A percentile compares a stretch with the other conserved stretches of the same genome.
phyloP scores from a whole-genome alignment of 78 protist species.

The Cavenderia fasciculata region DNA sequence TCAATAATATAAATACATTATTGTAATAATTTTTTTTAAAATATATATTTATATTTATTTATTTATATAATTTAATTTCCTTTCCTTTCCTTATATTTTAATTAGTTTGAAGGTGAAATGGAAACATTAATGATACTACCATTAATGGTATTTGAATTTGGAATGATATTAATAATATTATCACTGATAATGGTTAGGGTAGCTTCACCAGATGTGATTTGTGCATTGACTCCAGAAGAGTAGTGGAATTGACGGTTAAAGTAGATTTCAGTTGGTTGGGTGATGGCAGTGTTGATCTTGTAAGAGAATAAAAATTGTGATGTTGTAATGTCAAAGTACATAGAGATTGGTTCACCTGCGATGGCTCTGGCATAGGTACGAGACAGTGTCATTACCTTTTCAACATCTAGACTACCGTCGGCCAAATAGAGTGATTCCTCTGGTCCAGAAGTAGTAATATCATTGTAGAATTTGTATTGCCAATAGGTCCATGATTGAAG shows the following conservation, averaged over 20 bases:
- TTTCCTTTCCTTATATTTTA: too few species aligned
- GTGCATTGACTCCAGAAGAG: conserved; percentile 50
- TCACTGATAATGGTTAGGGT: background rate
- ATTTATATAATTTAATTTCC: too few species aligned
- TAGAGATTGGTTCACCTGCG: conserved; percentile 62
- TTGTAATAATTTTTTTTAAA: too few species aligned
- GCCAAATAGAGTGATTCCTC: conserved; percentile 54
- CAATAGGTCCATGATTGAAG: conserved; percentile 73
- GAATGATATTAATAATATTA: conserved; percentile 3
- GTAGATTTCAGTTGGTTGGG: conserved; percentile 50
- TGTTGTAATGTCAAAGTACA: conserved; percentile 12
- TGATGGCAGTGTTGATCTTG: conserved; percentile 17
- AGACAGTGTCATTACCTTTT: conserved; percentile 59
- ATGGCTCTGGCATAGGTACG: conserved; percentile 80
- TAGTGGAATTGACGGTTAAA: conserved; percentile 41
- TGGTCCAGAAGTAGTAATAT: conserved; percentile 77
- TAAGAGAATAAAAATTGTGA: conserved; percentile 10
- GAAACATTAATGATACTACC: too few species aligned
- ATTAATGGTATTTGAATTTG: conserved; percentile 15
- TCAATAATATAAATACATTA: background rate
- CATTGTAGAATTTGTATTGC: conserved; percentile 82
- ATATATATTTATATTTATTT: too few species aligned
- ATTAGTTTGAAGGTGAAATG: too few species aligned
- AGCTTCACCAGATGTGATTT: conserved; percentile 7
- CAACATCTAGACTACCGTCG: conserved; percentile 46